A percentile compares a stretch with the other conserved stretches of the same genome.
These are phyloP conservation scores for Acanthamoeba sp. DNA, from an alignment of 208 protist species.

Conservation along the genomic window DNA sequence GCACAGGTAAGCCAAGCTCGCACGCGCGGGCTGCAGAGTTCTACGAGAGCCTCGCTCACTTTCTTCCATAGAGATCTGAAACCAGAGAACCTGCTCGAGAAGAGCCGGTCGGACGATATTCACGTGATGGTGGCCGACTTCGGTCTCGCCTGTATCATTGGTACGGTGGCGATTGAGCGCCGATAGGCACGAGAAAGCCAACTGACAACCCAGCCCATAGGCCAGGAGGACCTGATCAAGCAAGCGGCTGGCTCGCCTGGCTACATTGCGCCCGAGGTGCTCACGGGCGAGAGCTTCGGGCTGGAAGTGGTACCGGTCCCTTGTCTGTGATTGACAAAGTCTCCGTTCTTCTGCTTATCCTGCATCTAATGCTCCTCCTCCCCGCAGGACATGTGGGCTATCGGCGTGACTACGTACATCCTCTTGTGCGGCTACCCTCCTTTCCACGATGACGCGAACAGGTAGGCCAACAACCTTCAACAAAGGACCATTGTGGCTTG, in stretches of 20 bases:
- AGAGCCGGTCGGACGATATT: constrained; percentile 72
- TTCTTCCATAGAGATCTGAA: constrained; percentile 1
- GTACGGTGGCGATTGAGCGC: neutral
- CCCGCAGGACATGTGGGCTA: constrained; percentile 85
- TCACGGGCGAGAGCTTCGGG: constrained; percentile 81
- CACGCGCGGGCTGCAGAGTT: neutral
- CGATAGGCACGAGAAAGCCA: constrained; percentile 19
- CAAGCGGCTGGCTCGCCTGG: neutral
- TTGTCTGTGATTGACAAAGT: no score
- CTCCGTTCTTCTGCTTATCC: no score
- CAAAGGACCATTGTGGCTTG: no score
- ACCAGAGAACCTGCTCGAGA: constrained; percentile 86
- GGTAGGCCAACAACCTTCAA: no score
- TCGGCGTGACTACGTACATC: constrained; percentile 88
- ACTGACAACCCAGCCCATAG: constrained; percentile 84
- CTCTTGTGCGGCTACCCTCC: constrained; percentile 86
- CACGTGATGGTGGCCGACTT: constrained; percentile 87
- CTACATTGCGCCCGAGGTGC: constrained; percentile 83
- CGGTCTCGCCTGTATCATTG: constrained; percentile 85
- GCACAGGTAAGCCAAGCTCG: constrained; percentile 84
- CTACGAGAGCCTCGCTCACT: neutral
- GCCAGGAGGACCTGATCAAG: constrained; percentile 1
- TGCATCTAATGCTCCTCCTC: no score
- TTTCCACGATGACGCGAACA: constrained; percentile 82
- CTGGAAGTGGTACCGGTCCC: no score